Evolutionary conservation across 148 eudicot genomes (phyloP), one percentile per base, ranked within the genome.

Genomic region (Chenopodium formosanum): DNA sequence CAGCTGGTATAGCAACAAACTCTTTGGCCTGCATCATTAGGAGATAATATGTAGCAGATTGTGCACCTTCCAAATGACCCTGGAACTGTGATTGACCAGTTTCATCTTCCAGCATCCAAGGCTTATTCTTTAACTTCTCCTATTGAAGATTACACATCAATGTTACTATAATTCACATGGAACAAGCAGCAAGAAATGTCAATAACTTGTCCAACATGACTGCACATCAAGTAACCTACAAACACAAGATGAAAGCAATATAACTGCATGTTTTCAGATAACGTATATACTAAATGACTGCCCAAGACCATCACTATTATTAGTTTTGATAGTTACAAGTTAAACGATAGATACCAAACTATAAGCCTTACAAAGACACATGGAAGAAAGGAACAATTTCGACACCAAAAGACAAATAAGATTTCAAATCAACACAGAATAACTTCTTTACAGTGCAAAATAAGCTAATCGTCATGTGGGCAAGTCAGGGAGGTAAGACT

Each of bases 71-170:
- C 46, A 89, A 90, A 46, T 82, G 91, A 75, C 99, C 99, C 78
- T 90, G 95, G 82, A 83, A 95, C 86, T 94, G 97, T 64, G 83
- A 89, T 80, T 92, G 97, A 52, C 97, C 93, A 11, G 93, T 88
- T 89, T 94, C 95, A 90, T 95, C 97, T 87, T 94, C 99, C 90
- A 95, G 86, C 72, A 91, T 81, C 99, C 99, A 95, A 67, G 99
- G 99, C 85, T 88, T 94, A 84, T 95, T 95, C 95, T 94, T 95
- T 90, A 75, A 91, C 80, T 89, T 93, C 87, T 95, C 98, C 97
- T 95, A 80, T 71, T 48, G 64, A 85, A 78, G 65, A 56, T 50
- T 79, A 60, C 46, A 11, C 34, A 83, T 27, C 53, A 64, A 53
- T 37, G 53, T 73, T 50, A 77, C 27, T 46, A 76, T 62, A 48